phyloP scores from a whole-genome alignment of 179 eudicot species.

The Drosera spatulata region DNA sequence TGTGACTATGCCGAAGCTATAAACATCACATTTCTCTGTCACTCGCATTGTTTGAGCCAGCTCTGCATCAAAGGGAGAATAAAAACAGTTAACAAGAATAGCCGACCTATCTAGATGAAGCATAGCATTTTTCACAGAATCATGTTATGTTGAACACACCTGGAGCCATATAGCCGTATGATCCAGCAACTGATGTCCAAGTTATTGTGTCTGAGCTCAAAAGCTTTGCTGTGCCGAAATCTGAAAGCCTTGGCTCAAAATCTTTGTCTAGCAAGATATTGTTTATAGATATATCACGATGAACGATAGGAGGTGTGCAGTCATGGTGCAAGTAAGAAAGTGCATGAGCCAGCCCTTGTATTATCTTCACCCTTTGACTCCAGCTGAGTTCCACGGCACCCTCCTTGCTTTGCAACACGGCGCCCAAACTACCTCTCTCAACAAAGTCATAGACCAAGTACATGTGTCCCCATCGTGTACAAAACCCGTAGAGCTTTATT shows the following conservation, averaged over 20 bases:
- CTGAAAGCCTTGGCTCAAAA: slow-evolving; percentile 60
- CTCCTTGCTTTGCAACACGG: slow-evolving; percentile 1
- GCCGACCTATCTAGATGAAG: background rate
- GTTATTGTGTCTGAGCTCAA: slow-evolving; percentile 39
- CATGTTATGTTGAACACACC: slow-evolving; percentile 19
- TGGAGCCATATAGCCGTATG: slow-evolving; percentile 86
- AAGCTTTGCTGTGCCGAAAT: slow-evolving; percentile 72
- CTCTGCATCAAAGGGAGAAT: slow-evolving; percentile 24
- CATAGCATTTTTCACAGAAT: background rate
- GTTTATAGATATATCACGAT: slow-evolving; percentile 54
- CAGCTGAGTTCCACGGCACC: slow-evolving; percentile 10
- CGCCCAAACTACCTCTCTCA: slow-evolving; percentile 33
- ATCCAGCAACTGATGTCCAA: slow-evolving; percentile 69
- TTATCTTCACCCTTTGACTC: slow-evolving; percentile 30
- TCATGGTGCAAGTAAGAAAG: slow-evolving; percentile 68
- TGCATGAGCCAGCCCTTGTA: slow-evolving; percentile 65
- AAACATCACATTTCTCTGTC: slow-evolving; percentile 61
- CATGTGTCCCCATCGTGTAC: slow-evolving; percentile 36
- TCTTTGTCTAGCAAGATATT: slow-evolving; percentile 50
- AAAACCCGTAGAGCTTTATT: slow-evolving; percentile 54
- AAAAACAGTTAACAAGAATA: background rate
- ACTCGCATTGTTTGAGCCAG: slow-evolving; percentile 46
- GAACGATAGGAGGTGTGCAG: slow-evolving; percentile 58
- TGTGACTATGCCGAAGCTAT: slow-evolving; percentile 71
- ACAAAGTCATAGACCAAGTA: slow-evolving; percentile 63